Evolutionary conservation across 192 early-diverging fungal genomes (phyloP).

Genomic region (Glomus cerebriforme): DNA sequence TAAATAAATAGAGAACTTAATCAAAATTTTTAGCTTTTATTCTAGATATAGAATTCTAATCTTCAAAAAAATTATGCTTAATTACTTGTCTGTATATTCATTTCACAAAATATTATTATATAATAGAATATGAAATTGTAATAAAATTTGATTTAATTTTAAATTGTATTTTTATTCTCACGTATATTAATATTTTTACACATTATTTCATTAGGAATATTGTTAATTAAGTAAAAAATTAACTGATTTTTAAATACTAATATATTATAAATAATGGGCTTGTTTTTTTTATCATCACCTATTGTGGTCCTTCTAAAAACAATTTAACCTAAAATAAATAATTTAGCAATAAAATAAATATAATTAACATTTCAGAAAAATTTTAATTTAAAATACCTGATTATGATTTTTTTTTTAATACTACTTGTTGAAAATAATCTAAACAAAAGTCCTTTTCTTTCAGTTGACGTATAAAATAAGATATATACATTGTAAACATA

Average conservation of each 20-base stretch:
- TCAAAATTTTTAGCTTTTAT: no score
- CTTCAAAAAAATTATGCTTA: no score
- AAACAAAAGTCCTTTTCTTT: background rate
- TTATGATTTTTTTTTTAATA: background rate
- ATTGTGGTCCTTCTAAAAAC: background rate
- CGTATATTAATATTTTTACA: conserved; percentile 8
- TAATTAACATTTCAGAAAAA: no score
- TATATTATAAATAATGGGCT: background rate
- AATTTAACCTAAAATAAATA: background rate
- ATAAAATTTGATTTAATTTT: no score
- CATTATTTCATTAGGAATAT: background rate
- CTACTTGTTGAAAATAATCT: conserved; percentile 7
- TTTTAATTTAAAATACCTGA: background rate
- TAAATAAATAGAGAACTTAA: no score
- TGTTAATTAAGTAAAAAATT: conserved; percentile 18
- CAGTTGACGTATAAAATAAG: background rate
- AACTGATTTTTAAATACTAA: conserved; percentile 1
- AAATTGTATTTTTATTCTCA: background rate
- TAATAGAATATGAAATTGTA: no score
- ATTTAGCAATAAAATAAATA: no score
- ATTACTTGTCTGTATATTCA: no score
- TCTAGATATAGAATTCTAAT: no score
- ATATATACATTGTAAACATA: no score
- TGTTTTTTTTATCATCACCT: background rate
- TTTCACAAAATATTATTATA: no score